A percentile compares a stretch with the other conserved stretches of the same genome.
phyloP scores from a whole-genome alignment of 306 rosid genomes.

The Glycyrrhiza uralensis region DNA sequence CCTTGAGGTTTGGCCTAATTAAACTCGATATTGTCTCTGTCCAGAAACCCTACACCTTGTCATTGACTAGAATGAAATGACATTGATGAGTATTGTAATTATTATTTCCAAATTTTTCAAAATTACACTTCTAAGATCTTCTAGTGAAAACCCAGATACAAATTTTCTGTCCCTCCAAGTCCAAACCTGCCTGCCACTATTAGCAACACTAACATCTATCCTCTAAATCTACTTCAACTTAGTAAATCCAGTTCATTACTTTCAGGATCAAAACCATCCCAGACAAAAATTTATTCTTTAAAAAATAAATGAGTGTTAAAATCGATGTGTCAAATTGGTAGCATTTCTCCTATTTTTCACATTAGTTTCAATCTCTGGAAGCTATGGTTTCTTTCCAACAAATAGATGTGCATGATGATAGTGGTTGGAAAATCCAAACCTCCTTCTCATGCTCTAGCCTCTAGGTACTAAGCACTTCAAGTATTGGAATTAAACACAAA shows the following conservation, averaged over 20 bases:
- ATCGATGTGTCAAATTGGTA: neutral
- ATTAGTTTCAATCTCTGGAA: constrained; percentile 34
- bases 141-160: no score
- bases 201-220: neutral
- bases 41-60: neutral
- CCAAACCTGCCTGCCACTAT: neutral
- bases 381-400: constrained; percentile 37
- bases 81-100: neutral
- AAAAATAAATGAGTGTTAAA: neutral
- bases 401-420: constrained; percentile 34
- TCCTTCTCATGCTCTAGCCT: neutral
- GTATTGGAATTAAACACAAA: neutral
- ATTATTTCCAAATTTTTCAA: no score
- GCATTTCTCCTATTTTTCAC: constrained; percentile 23
- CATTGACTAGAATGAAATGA: neutral
- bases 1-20: neutral
- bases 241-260: constrained; percentile 25
- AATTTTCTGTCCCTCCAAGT: neutral
- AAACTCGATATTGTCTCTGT: neutral
- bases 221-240: constrained; percentile 24
- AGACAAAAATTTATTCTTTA: neutral
- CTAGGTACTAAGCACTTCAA: neutral
- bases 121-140: neutral
- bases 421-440: no score
- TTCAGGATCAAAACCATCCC: constrained; percentile 17